Percentiles rank a stretch among this genome's conserved stretches.
phyloP scores from a whole-genome alignment of 345 rosid species.

The Carallia pectinifolia region DNA sequence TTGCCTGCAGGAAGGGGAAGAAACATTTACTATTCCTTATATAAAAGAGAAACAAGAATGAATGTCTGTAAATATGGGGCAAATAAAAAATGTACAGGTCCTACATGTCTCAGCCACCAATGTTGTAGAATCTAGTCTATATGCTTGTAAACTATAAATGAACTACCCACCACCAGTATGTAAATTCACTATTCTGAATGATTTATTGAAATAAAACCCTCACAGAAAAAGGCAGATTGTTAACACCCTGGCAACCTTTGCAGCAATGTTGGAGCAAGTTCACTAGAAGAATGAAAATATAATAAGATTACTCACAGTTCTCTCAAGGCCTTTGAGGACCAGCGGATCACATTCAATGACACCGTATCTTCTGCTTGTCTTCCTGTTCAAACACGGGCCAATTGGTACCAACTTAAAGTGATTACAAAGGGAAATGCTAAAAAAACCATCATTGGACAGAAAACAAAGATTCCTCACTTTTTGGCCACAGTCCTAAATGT shows the following conservation, averaged over 20 bases:
- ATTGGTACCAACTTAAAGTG: slow-evolving; percentile 13
- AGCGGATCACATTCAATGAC: slow-evolving; percentile 80
- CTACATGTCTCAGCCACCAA: slow-evolving; percentile 9
- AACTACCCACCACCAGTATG: background rate
- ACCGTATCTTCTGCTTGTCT: slow-evolving; percentile 66
- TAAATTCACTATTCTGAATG: background rate
- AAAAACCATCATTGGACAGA: slow-evolving; percentile 1
- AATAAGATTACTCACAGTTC: slow-evolving; percentile 58
- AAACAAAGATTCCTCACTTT: slow-evolving; percentile 44
- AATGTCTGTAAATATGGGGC: too few relatives aligned
- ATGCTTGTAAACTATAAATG: background rate
- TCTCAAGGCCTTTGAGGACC: slow-evolving; percentile 83
- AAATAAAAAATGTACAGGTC: background rate
- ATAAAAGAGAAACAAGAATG: background rate
- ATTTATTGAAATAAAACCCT: background rate
- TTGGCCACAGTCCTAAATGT: slow-evolving; percentile 46
- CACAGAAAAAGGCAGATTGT: too few relatives aligned
- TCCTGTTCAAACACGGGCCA: slow-evolving; percentile 46
- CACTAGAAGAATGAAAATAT: slow-evolving; percentile 11
- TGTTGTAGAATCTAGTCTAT: background rate
- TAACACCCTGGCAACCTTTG: too few relatives aligned
- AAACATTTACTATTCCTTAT: slow-evolving; percentile 10
- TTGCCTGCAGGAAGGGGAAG: slow-evolving; percentile 57
- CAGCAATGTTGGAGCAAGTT: background rate
- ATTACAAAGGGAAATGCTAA: slow-evolving; percentile 2